Base-by-base conservation (phyloP, 2,329 filamentous ascomycete species). In the Sporothrix phasma region DNA sequence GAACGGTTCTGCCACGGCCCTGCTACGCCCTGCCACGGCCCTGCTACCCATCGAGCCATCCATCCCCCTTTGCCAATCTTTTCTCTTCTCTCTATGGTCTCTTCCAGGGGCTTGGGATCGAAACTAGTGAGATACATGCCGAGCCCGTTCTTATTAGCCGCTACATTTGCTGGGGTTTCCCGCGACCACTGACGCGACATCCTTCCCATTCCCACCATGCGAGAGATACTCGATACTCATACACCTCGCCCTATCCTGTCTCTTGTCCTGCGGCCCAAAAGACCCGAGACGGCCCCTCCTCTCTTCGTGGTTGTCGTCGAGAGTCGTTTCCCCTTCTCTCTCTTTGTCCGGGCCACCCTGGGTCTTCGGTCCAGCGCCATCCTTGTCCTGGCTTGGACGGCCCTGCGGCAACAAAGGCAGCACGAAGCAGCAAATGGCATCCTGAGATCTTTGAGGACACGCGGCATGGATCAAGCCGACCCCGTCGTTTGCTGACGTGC, bases 41-140 rank as follows among this genome's bases (percentile, higher is more conserved):
- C 22, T 49, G 46, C 46, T 15, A 29, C 22, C 46, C n/a, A 29
- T 7, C 51, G 24, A 39, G n/a, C 46, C 49, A 41, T 17, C 26
- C 37, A 24, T 45, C 56, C 39, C 53, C 31, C n/a, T 45, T 45
- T 15, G 53, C 29, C 53, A 47, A 45, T 39, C 61, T 51, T 29
- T 51, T 49, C 56, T 41, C 43, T 45, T 49, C 58, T 45, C 26
- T 60, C 58, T 47, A 29, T 49, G 49, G 24, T 61, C 60, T 64
- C 67, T 67, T 72, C 70, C 71, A 71, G 69, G 70, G 70, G 67
- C 66, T 69, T 72, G 72, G 72, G 70, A 72, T 73, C 68, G 69
- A 67, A 71, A 69, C 71, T 72, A 73, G 65, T 66, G 66, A 71
- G 51, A 13, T 64, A 71, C 68, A 70, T 73, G 71, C 71, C 72